Percentiles rank a stretch among this genome's conserved stretches.
These are phyloP conservation scores for Emergomyces orientalis DNA, from an alignment of 2,329 filamentous ascomycete genomes.

Conservation along the genomic window DNA sequence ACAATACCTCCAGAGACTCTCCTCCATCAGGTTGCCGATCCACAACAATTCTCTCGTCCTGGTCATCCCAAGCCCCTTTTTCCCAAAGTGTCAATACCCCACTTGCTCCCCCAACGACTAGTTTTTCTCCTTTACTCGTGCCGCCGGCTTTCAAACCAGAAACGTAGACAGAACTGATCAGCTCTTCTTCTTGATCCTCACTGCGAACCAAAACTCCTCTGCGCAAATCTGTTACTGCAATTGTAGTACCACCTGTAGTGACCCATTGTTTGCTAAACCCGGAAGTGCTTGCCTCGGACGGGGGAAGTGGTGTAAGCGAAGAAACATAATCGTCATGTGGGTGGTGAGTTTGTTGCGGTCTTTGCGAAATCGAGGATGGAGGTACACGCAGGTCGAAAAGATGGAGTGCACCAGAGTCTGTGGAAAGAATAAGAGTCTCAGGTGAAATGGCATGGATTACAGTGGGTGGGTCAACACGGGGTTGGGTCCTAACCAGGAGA, in stretches of 20 bases:
- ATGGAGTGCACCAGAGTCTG: conserved; percentile 82
- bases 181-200: conserved; percentile 89
- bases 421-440: conserved; percentile 77
- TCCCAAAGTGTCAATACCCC: conserved; percentile 92
- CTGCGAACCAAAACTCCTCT: conserved; percentile 78
- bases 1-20: conserved; percentile 73
- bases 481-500: background rate
- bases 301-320: conserved; percentile 71
- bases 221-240: conserved; percentile 81
- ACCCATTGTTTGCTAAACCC: conserved; percentile 93
- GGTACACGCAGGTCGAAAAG: conserved; percentile 72
- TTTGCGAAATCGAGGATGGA: conserved; percentile 45
- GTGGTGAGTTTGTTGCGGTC: conserved; percentile 68
- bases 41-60: conserved; percentile 78
- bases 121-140: conserved; percentile 61
- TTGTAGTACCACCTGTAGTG: conserved; percentile 80
- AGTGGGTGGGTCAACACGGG: conserved; percentile 60
- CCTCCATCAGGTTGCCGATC: conserved; percentile 53
- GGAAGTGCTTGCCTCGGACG: conserved; percentile 70
- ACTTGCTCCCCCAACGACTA: conserved; percentile 66
- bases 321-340: conserved; percentile 93
- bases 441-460: conserved; percentile 76
- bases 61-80: conserved; percentile 87
- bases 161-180: conserved; percentile 72
- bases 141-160: conserved; percentile 60